Evolutionary conservation across 495 filamentous ascomycete genomes (phyloP), one percentile per base, ranked within the genome.

Genomic region (Ascodesmis nigricans): DNA sequence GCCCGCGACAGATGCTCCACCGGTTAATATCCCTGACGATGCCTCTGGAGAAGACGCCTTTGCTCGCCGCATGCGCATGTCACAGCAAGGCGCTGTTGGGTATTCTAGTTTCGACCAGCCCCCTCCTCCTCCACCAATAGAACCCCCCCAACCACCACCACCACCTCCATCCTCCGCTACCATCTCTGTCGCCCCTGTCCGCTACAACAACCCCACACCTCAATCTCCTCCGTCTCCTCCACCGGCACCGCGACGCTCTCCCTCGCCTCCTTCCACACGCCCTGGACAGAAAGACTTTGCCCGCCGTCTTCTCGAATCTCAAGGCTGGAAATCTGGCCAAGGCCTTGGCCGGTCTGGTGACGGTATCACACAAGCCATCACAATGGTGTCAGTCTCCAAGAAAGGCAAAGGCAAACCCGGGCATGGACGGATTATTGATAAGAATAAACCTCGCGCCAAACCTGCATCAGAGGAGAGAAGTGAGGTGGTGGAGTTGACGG

Each of bases 241-340:
- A 66, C 38, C 64, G 68, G 42, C 56, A 53, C 16, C n/a, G 31
- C 35, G n/a, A 36, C 27, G 1, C 32, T 33, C 35, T 21, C 29
- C 36, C 6, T 18, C 26, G 3, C 36, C 37, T 13, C 41, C 62
- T 17, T 73, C 73, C 13, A 63, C 62, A 35, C 71, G 73, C 7
- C 78, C 83, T 0, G 78, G 79, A 7, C 76, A 92, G 54, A 65
- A 73, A 45, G 74, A 71, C 38, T 92, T 91, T 47, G 87, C 82
- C 2, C 63, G 78, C 36, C 73, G 81, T 16, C 64, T 91, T 20
- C 75, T 97, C 65, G 65, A 71, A 19, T 93, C 92, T 45, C 81
- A 87, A 52, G 90, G 90, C 33, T 92, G 83, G 80, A 75, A 67
- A 7, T 73, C 78, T 42, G 90, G 90, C 14, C 64, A 71, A 28